Evolutionary conservation across 1,139 yeast genomes (phyloP).

Genomic region (Lodderomyces parapsilosis): DNA sequence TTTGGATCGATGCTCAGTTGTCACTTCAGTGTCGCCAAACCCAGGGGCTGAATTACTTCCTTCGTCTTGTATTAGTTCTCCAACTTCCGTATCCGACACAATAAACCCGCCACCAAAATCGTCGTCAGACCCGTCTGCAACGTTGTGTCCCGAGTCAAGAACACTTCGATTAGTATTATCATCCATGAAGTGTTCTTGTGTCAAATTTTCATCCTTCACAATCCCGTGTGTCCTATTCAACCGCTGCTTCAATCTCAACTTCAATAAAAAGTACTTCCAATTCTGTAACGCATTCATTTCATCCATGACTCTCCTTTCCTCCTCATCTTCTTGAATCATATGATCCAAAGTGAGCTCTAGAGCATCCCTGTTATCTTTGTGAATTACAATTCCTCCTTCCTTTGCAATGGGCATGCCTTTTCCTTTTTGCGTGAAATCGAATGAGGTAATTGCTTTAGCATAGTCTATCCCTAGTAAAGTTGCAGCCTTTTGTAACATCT

Average conservation of each 20-base stretch:
- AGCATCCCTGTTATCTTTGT: slow-evolving; percentile 64
- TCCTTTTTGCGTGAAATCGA: slow-evolving; percentile 56
- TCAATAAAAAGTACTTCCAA: slow-evolving; percentile 75
- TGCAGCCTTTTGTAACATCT: slow-evolving; percentile 68
- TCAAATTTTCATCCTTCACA: slow-evolving; percentile 13
- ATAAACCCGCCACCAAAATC: slow-evolving; percentile 13
- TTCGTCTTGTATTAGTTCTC: slow-evolving; percentile 5
- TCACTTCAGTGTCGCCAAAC: neutral
- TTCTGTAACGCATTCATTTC: slow-evolving; percentile 56
- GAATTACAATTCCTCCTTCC: slow-evolving; percentile 77
- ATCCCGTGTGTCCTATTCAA: slow-evolving; percentile 66
- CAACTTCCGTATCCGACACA: slow-evolving; percentile 7
- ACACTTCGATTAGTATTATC: no score
- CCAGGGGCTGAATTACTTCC: slow-evolving; percentile 4
- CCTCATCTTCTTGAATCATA: slow-evolving; percentile 54
- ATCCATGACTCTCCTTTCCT: slow-evolving; percentile 43
- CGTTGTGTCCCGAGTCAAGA: neutral
- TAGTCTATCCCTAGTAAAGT: slow-evolving; percentile 66
- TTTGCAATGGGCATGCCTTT: slow-evolving; percentile 51
- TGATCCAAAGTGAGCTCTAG: slow-evolving; percentile 55
- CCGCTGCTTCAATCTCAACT: slow-evolving; percentile 68
- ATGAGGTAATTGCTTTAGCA: slow-evolving; percentile 86
- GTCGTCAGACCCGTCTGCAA: neutral
- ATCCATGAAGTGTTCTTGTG: no score
- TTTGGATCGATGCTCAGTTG: slow-evolving; percentile 9